These are phyloP conservation scores for Madurella fahalii DNA, from an alignment of 2,329 filamentous ascomycete genomes.

Conservation along the genomic window DNA sequence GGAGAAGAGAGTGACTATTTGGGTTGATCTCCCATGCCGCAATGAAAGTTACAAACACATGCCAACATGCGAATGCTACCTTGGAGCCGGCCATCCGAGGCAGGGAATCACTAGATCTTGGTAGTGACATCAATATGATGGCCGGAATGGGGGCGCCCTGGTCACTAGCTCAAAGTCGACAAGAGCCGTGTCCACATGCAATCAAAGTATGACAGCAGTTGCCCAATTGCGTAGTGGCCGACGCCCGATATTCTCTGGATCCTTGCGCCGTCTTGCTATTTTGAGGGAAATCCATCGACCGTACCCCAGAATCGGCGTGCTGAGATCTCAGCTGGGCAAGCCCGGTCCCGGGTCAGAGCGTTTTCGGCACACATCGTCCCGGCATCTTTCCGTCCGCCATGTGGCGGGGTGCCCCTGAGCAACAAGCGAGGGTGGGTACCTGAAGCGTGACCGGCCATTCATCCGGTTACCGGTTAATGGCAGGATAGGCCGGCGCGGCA, in stretches of 20 bases:
- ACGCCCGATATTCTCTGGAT: not conserved
- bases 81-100: no score
- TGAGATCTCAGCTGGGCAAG: not conserved
- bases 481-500: not conserved
- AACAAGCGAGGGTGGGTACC: not conserved
- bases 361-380: not conserved
- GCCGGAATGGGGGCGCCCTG: no score
- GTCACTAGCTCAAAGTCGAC: no score
- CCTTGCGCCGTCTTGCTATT: not conserved
- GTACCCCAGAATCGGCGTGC: not conserved
- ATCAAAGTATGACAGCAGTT: not conserved
- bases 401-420: not conserved
- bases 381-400: not conserved
- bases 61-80: no score
- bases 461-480: constrained; percentile 9
- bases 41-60: no score
- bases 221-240: not conserved
- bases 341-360: not conserved
- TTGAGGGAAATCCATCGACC: not conserved
- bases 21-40: no score
- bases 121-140: no score
- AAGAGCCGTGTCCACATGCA: not conserved
- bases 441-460: not conserved
- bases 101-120: no score
- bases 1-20: no score